phyloP scores from a whole-genome alignment of 495 filamentous ascomycete species.

The Annulohypoxylon bovei region DNA sequence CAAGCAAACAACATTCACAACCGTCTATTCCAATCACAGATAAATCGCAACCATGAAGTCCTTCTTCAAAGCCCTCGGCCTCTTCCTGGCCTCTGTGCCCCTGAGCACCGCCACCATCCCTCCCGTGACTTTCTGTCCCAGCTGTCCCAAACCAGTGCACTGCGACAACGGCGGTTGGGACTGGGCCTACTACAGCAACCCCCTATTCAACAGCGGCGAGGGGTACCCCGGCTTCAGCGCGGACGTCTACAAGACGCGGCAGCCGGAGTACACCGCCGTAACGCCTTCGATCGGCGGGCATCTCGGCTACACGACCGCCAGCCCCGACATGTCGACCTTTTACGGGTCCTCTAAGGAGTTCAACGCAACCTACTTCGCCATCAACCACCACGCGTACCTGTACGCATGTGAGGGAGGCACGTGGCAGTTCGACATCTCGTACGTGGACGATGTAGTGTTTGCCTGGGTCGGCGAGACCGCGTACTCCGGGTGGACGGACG shows the following conservation, averaged over 20 bases:
- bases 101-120: conserved; percentile 24
- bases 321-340: conserved; percentile 11
- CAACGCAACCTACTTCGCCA: conserved; percentile 26
- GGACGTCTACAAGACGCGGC: conserved; percentile 26
- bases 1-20: not conserved
- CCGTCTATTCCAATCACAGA: not conserved
- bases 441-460: conserved; percentile 26
- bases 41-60: conserved; percentile 2
- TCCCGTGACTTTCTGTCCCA: conserved; percentile 16
- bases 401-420: conserved; percentile 30
- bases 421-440: conserved; percentile 33
- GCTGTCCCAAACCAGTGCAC: conserved; percentile 27
- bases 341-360: conserved; percentile 19
- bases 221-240: conserved; percentile 30
- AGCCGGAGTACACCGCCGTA: conserved; percentile 13
- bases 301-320: not conserved
- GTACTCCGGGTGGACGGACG: conserved; percentile 30
- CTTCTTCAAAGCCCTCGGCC: conserved; percentile 3
- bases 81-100: conserved; percentile 28
- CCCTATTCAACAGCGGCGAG: conserved; percentile 29
- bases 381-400: conserved; percentile 37
- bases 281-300: conserved; percentile 21
- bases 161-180: conserved; percentile 27
- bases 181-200: conserved; percentile 35
- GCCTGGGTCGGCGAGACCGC: conserved; percentile 31